Base-by-base conservation (phyloP, 345 rosid species). In the Euphorbia tirucalli region DNA sequence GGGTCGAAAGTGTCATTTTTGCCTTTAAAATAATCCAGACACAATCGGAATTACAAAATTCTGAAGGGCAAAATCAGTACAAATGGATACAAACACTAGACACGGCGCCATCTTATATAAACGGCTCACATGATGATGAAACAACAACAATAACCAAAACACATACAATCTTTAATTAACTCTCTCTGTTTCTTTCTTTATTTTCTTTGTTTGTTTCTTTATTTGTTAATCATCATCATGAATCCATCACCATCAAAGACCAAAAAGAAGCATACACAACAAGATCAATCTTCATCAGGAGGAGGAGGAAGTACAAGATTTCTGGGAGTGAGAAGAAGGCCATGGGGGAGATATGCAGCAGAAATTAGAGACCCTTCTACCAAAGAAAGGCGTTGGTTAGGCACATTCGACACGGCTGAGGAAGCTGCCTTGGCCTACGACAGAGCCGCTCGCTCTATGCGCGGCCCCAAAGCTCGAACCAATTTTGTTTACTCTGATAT, bases 341-440 rank as follows among this genome's bases (percentile, higher is more conserved):
- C 96, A 27, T 91, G 96, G 96, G 96, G 93, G 11, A 80, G 93
- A 71, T 90, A 90, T 63, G 93, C 96, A 0, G 96, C 93, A 2
- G 96, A 90, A 82, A 91, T 91, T 57, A 77, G 96, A 75, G 90
- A 91, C 84, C 96, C 96, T 30, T 78, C 88, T 16, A 89, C 96
- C 30, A 91, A 91, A 69, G 90, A 91, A 75, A 87, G 93, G 76
- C 96, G 87, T 77, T 91, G 96, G 96, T 86, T 91, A 2, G 93
- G 96, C 18, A 91, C 96, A 37, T 89, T 91, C 35, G 96, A 91
- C 78, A 90, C 93, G 0, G 93, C 96, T 0, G 90, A 88, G 73
- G 93, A 90, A 73, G 96, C 96, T 5, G 96, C 93, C 44, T 73
- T 91, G 83, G 97, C 94, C 50, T 91, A 91, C 49, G 91, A 91